A percentile compares a stretch with the other conserved stretches of the same genome.
Conservation (phyloP, 2,329 filamentous ascomycete species). For the Aspergillus phoenicis region DNA sequence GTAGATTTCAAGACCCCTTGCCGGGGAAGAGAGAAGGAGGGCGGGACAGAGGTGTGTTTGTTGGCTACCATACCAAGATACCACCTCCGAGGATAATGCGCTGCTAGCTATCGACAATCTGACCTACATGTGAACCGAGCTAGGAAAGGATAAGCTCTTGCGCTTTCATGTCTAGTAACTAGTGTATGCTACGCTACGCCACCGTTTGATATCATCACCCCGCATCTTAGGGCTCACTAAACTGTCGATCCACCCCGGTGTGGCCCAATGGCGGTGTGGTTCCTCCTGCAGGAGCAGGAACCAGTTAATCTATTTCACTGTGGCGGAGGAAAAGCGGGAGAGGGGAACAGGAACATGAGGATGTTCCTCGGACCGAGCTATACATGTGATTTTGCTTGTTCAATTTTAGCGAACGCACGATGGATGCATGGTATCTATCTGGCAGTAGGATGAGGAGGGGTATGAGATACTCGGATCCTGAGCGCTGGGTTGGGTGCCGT, state of each 20-base stretch:
- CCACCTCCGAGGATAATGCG: not conserved
- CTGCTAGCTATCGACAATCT: not conserved
- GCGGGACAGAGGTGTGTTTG: no score
- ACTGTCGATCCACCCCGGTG: not conserved
- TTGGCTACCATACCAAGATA: not conserved
- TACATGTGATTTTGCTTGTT: slow-evolving; percentile 23
- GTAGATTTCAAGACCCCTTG: no score
- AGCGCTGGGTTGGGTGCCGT: no score
- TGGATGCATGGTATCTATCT: no score
- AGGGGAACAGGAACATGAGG: not conserved
- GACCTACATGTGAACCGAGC: not conserved
- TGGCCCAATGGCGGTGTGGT: not conserved
- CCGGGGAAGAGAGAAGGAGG: no score
- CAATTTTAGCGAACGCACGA: not conserved
- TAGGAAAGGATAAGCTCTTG: not conserved
- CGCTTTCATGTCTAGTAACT: not conserved
- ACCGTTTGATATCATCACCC: slow-evolving; percentile 8
- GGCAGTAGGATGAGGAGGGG: no score
- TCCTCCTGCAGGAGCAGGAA: no score
- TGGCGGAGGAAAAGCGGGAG: no score
- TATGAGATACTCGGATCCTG: no score
- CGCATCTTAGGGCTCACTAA: slow-evolving; percentile 5
- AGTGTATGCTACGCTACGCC: not conserved
- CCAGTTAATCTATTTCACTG: no score
- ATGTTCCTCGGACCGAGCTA: slow-evolving; percentile 10